Evolutionary conservation across 1,284 basidiomycete genomes (phyloP).

Genomic region (Phlebopus sp.): DNA sequence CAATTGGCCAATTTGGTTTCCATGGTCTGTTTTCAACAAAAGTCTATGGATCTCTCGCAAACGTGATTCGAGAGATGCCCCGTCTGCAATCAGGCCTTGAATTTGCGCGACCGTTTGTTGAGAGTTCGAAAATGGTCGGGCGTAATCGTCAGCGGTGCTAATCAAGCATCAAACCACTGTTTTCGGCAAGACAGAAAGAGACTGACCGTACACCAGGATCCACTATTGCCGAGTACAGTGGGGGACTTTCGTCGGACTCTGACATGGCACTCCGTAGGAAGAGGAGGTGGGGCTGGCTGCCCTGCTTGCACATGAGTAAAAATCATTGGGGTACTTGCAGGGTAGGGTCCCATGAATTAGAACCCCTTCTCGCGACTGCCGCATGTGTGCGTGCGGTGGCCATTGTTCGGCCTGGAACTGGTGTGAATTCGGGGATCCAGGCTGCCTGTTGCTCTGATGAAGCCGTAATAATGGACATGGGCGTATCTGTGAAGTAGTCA

Average conservation of each 20-base stretch:
- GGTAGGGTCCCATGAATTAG: background rate
- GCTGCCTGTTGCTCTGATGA: no score
- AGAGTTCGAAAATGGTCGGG: background rate
- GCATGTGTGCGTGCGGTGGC: no score
- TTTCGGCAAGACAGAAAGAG: background rate
- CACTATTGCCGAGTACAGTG: conserved; percentile 16
- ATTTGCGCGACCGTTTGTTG: background rate
- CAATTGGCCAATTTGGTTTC: background rate
- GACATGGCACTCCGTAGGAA: background rate
- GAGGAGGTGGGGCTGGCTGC: background rate
- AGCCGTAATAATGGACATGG: no score
- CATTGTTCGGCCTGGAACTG: no score
- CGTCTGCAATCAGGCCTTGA: background rate
- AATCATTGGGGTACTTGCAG: background rate
- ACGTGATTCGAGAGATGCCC: conserved; percentile 6
- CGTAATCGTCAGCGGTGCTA: background rate
- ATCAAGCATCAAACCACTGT: background rate
- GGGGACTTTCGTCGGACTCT: conserved; percentile 15
- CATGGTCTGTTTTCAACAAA: conserved; percentile 7
- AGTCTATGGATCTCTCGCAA: conserved; percentile 16
- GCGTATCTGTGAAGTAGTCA: no score
- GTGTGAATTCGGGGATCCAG: no score
- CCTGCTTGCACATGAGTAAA: no score
- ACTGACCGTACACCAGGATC: conserved; percentile 8
- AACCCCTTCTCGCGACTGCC: no score